A percentile compares a stretch with the other conserved stretches of the same genome.
phyloP scores from a whole-genome alignment of 371 early-diverging fungal genomes.

The Actinomortierella ambigua region DNA sequence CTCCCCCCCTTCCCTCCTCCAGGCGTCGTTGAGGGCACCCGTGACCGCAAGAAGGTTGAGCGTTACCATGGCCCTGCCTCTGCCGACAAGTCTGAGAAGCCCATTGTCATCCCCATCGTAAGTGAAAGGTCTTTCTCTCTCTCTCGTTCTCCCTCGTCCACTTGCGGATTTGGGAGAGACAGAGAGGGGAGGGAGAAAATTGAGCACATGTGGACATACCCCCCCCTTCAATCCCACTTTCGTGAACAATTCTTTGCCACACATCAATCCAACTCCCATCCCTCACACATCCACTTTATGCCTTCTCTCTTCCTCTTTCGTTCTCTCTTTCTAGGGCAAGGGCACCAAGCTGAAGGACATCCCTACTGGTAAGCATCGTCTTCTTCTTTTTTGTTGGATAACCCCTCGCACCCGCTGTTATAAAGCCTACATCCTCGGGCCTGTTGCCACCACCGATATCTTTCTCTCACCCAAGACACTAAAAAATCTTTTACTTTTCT shows the following conservation, averaged over 20 bases:
- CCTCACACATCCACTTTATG: not conserved
- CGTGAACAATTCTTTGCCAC: too few relatives aligned
- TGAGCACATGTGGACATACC: too few relatives aligned
- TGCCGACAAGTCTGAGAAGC: conserved; percentile 28
- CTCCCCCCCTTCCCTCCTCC: not conserved
- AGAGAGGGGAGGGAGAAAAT: too few relatives aligned
- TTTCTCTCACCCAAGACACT: not conserved
- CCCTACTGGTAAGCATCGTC: conserved; percentile 19
- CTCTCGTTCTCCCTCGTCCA: not conserved
- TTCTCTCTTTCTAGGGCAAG: conserved; percentile 22
- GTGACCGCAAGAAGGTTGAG: conserved; percentile 42
- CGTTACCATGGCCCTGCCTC: conserved; percentile 18
- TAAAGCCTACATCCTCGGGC: too few relatives aligned
- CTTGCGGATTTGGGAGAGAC: too few relatives aligned
- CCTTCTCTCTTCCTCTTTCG: not conserved
- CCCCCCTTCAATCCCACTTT: too few relatives aligned
- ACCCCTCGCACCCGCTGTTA: too few relatives aligned
- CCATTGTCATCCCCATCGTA: conserved; percentile 33
- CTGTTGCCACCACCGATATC: too few relatives aligned
- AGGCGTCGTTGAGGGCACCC: conserved; percentile 41
- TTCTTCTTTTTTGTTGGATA: too few relatives aligned
- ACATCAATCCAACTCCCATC: not conserved
- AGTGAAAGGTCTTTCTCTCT: conserved; percentile 7
- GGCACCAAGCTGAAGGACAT: conserved; percentile 28
- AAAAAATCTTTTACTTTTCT: not conserved